Percentiles rank a stretch among this genome's conserved stretches.
Conservation (phyloP, 2,329 filamentous ascomycete genomes). For the Ramularia endophylla region DNA sequence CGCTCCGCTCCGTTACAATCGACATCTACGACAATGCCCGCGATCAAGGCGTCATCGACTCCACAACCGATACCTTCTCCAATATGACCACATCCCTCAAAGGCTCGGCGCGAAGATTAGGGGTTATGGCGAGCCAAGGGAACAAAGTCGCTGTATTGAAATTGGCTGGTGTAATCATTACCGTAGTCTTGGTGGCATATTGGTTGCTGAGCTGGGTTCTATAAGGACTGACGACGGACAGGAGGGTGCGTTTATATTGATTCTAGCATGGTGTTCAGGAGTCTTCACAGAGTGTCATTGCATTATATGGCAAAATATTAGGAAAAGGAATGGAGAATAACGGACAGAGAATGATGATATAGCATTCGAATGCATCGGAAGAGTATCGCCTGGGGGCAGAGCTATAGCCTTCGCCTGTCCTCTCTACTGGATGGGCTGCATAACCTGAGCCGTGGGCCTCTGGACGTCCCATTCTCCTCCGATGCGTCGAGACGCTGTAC, state of each 20-base stretch:
- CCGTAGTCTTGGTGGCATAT: conserved; percentile 41
- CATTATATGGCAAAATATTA: too few relatives aligned
- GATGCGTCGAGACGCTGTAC: too few relatives aligned
- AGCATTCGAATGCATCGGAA: too few relatives aligned
- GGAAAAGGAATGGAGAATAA: too few relatives aligned
- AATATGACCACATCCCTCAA: conserved; percentile 77
- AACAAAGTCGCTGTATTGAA: conserved; percentile 91
- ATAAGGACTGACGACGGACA: background rate
- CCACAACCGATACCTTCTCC: conserved; percentile 84
- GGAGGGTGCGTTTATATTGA: conserved; percentile 1
- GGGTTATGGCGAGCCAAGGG: conserved; percentile 83
- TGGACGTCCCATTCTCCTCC: too few relatives aligned
- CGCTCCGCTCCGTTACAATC: conserved; percentile 86
- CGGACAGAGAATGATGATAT: too few relatives aligned
- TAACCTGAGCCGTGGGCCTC: too few relatives aligned
- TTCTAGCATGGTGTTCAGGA: conserved; percentile 3
- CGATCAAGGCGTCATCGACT: conserved; percentile 81
- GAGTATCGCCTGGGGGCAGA: too few relatives aligned
- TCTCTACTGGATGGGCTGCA: too few relatives aligned
- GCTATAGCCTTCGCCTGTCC: too few relatives aligned
- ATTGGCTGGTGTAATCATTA: conserved; percentile 76
- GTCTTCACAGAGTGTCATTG: background rate
- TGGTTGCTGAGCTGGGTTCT: conserved; percentile 2
- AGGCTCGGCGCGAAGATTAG: conserved; percentile 74
- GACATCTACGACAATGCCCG: conserved; percentile 97